These are phyloP conservation scores for Mycothermus thermophilus DNA, from an alignment of 495 filamentous ascomycete genomes.

Conservation along the genomic window DNA sequence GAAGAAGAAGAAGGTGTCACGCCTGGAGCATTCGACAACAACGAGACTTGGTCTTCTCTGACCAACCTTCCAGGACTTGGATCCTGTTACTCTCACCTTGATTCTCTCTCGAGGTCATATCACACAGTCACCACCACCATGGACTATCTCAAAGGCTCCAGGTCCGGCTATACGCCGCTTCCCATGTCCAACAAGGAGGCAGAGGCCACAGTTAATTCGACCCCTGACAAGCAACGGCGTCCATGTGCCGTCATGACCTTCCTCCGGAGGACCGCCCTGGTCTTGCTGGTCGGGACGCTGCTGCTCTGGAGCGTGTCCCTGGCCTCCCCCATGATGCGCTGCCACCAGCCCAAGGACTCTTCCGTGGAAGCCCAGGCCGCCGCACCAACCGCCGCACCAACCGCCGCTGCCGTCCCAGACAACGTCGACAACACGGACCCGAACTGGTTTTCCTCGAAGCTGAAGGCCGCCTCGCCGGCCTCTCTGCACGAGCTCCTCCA, in stretches of 20 bases:
- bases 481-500: conserved; percentile 27
- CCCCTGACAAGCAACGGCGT: conserved; percentile 2
- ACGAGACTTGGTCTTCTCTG: no score
- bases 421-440: conserved; percentile 9
- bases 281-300: conserved; percentile 18
- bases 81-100: no score
- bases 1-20: no score
- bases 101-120: no score
- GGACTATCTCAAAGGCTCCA: conserved; percentile 5
- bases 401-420: no score
- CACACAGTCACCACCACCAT: conserved; percentile 7
- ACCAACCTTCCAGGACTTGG: no score
- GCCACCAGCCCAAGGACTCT: conserved; percentile 9
- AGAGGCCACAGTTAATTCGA: background rate
- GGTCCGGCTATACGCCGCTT: conserved; percentile 5
- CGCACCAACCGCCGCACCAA: no score
- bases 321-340: conserved; percentile 9
- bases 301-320: conserved; percentile 19
- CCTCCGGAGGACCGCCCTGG: conserved; percentile 15
- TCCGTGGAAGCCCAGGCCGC: no score
- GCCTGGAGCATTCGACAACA: no score
- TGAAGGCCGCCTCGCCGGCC: conserved; percentile 24
- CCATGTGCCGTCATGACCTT: conserved; percentile 9
- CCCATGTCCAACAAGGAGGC: conserved; percentile 4
- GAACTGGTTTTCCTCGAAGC: conserved; percentile 19